A percentile compares a stretch with the other conserved stretches of the same genome.
These are phyloP conservation scores for Phytophthora nicotianae DNA, from an alignment of 352 stramenopile species.

Conservation along the genomic window DNA sequence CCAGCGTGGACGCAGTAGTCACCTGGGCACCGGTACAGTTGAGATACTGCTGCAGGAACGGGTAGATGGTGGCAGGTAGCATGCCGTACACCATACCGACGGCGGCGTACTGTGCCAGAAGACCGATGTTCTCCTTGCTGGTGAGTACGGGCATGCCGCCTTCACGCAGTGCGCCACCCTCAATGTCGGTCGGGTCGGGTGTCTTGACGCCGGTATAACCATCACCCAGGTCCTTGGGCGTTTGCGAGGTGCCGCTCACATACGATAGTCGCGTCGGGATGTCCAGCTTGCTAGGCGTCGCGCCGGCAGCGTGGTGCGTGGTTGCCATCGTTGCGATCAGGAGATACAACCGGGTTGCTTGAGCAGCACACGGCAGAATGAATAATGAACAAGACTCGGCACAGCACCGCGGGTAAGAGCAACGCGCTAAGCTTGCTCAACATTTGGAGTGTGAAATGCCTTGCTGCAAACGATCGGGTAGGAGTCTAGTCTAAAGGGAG, in stretches of 20 bases:
- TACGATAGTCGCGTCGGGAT: conserved; percentile 44
- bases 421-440: conserved; percentile 17
- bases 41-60: conserved; percentile 42
- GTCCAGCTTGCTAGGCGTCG: conserved; percentile 37
- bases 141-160: conserved; percentile 42
- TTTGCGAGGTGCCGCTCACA: conserved; percentile 31
- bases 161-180: conserved; percentile 48
- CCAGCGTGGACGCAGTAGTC: conserved; percentile 27
- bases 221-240: conserved; percentile 27
- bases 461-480: conserved; percentile 4
- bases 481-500: conserved; percentile 15
- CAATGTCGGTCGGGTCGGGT: conserved; percentile 31
- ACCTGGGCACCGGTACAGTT: conserved; percentile 33
- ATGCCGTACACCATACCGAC: conserved; percentile 57
- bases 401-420: conserved; percentile 3
- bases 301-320: conserved; percentile 21
- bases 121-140: conserved; percentile 45
- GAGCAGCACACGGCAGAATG: conserved; percentile 22
- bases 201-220: conserved; percentile 34
- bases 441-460: conserved; percentile 3
- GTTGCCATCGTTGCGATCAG: conserved; percentile 26
- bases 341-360: conserved; percentile 8
- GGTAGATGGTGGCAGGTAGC: conserved; percentile 43
- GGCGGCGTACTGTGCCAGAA: conserved; percentile 54
- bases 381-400: conserved; percentile 19